Base-by-base conservation (phyloP, 306 rosid species). In the Begonia masoniana region DNA sequence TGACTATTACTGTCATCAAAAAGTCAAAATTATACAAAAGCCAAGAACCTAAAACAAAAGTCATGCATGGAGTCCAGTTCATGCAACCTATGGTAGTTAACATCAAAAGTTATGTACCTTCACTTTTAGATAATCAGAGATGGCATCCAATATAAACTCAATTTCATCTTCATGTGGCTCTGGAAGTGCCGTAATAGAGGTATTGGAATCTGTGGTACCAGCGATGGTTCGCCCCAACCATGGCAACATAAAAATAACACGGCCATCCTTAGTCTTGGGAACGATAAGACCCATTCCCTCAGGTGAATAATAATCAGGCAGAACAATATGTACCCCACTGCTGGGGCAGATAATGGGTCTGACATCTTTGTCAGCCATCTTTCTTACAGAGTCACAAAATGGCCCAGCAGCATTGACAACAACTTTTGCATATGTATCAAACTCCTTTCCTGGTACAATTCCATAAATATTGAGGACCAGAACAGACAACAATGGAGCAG, bases 171-270 rank as follows among this genome's bases (percentile, higher is more conserved):
- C 99, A 58, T 86, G 95, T 26, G 99, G 99, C 69, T 92, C 99
- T 57, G 99, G 99, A 68, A 86, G 87, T 54, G 68, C 68, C 39
- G 96, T 83, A 57, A 92, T 92, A 47, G 41, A 0, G 9, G 99
- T 87, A 71, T 61, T 82, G 62, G 99, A 92, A 83, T 92, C 99
- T 51, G 99, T 86, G 59, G 99, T 92, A 53, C 99, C 99, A 68
- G 99, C 99, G 65, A 92, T 78, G 35, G 99, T 86, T 61, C 87
- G 81, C 63, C 99, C 99, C 73, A 92, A 77, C 99, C 99, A 92
- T 14, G 99, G 99, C 51, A 92, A 82, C 99, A 92, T 92, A 72
- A 92, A 92, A 64, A 87, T 84, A 70, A 92, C 93, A 54, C 99
- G 96, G 8, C 99, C 99, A 64, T 92, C 99, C 75, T 79, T 83